Base-by-base conservation (phyloP, 805 yeast species). In the Ascoidea tarda region DNA sequence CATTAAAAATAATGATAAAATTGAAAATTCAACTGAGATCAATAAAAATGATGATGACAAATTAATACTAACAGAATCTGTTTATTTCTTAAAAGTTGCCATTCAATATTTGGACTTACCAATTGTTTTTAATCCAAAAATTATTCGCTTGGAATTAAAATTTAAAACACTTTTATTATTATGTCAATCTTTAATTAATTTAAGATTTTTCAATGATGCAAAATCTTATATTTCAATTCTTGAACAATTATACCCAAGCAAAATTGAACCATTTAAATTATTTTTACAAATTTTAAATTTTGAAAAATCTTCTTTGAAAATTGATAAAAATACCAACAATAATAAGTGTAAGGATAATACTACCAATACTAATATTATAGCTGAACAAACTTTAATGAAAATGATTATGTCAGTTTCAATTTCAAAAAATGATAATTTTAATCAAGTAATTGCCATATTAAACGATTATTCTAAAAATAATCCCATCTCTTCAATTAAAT, bases 351-450 rank as follows among this genome's bases (percentile, higher is more conserved):
- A 53, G 1, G 54, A 55, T n/a, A 52, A 55, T 4, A 38, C 8
- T 2, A 31, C 52, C 0, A 48, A 53, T 4, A 31, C 52, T 2
- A 49, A 52, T 5, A 59, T 55, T 10, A 53, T 59, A 2, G 52
- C 58, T 32, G 68, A 67, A 51, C 67, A 65, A 21, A 55, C 60
- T 1, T 54, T 71, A 1, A 70, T 70, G 69, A 63, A 65, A 49
- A 64, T 70, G 68, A 58, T 71, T 0, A 61, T 64, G 54, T 58
- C 68, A 1, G 60, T 68, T 1, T 58, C 66, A 5, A 51, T 63
- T 0, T 50, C 50, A 1, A 8, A 55, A 6, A 21, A 21, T 21
- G 28, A 21, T 21, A 59, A 62, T 47, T 59, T 63, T 50, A 64
- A 63, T 2, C 48, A 53, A 5, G 52, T 66, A 1, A 47, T 64